Evolutionary conservation across 164 flowering plant species (phyloP).

Genomic region (Umbellularia californica): DNA sequence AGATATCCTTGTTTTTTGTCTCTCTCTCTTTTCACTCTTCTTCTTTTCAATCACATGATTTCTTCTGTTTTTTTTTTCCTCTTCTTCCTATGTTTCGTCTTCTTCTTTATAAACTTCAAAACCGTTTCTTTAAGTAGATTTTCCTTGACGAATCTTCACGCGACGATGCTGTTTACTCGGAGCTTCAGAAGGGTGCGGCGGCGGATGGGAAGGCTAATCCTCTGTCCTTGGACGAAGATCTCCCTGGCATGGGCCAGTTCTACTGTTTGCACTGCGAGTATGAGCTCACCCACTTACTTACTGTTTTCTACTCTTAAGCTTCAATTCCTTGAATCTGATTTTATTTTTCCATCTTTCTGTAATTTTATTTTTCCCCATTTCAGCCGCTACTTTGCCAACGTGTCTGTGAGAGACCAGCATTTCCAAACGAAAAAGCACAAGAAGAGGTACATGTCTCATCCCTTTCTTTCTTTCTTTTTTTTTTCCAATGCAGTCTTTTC

Average conservation of each 20-base stretch:
- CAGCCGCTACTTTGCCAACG: constrained; percentile 82
- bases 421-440: constrained; percentile 82
- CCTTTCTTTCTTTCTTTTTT: no score
- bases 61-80: not conserved
- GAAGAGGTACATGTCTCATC: constrained; percentile 53
- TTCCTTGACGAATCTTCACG: constrained; percentile 28
- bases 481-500: no score
- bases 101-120: not conserved
- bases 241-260: constrained; percentile 96
- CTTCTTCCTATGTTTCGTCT: not conserved
- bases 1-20: constrained; percentile 56
- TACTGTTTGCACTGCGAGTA: constrained; percentile 99
- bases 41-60: not conserved
- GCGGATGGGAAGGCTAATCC: constrained; percentile 35
- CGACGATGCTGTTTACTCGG: constrained; percentile 72
- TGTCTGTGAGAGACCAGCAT: constrained; percentile 76
- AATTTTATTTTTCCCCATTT: constrained; percentile 10
- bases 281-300: constrained; percentile 4
- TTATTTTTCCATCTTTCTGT: not conserved
- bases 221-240: constrained; percentile 73
- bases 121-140: constrained; percentile 28
- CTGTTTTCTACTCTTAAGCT: not conserved
- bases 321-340: not conserved
- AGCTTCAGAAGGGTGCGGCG: constrained; percentile 41
- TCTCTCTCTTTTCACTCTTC: not conserved